Conservation (phyloP, 1,284 basidiomycete genomes). For the Somion occarium region DNA sequence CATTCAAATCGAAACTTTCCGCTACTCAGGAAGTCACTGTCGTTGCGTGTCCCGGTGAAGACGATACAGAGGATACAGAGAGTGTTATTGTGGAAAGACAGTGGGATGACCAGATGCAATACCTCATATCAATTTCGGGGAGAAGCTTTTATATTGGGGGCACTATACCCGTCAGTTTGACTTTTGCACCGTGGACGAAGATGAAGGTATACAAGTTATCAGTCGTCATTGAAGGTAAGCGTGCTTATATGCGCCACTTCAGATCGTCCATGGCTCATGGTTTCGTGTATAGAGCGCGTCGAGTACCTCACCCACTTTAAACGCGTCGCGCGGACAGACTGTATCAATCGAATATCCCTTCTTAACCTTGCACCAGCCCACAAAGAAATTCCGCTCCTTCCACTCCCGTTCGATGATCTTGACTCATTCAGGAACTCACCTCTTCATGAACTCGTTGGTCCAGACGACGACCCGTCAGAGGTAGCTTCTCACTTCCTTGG, state of each 20-base stretch:
- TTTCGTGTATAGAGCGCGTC: constrained; percentile 62
- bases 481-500: constrained; percentile 63
- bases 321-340: constrained; percentile 75
- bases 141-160: constrained; percentile 84
- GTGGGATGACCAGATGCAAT: constrained; percentile 92
- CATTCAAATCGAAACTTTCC: constrained; percentile 72
- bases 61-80: constrained; percentile 77
- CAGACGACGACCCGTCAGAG: constrained; percentile 46
- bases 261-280: constrained; percentile 1
- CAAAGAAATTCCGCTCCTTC: constrained; percentile 54
- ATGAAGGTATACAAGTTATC: constrained; percentile 78
- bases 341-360: constrained; percentile 61
- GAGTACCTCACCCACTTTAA: constrained; percentile 75
- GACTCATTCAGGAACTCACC: constrained; percentile 54
- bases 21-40: constrained; percentile 74
- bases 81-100: constrained; percentile 85
- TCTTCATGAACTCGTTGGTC: constrained; percentile 36
- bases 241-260: not conserved
- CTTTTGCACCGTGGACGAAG: constrained; percentile 83
- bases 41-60: constrained; percentile 74
- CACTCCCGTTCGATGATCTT: constrained; percentile 56
- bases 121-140: constrained; percentile 77
- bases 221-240: constrained; percentile 79
- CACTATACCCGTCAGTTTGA: constrained; percentile 75
- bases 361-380: constrained; percentile 59